Percentiles rank a stretch among this genome's conserved stretches.
Evolutionary conservation across 83 land plant species (phyloP).

Genomic region (Picea engelmannii): DNA sequence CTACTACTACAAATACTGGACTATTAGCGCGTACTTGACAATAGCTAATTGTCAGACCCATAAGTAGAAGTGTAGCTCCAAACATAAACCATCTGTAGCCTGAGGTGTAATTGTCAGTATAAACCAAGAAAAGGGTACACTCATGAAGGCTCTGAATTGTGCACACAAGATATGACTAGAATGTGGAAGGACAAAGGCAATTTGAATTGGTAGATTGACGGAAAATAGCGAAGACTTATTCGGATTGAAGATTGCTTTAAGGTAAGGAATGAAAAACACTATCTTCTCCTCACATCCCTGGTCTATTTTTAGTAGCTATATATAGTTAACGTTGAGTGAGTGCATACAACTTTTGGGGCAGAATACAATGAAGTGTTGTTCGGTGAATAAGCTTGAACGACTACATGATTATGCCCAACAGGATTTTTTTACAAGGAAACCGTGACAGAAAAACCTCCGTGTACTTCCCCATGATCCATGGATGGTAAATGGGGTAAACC

Average conservation of each 20-base stretch:
- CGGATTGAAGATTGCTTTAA: too few species aligned
- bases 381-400: neutral
- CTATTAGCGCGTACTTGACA: conserved; percentile 79
- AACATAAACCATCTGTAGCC: conserved; percentile 53
- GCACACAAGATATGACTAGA: conserved; percentile 93
- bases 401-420: neutral
- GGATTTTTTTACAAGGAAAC: too few species aligned
- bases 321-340: neutral
- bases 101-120: conserved; percentile 80
- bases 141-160: conserved; percentile 96
- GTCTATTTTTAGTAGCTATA: neutral
- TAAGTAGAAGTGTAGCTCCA: conserved; percentile 70
- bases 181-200: conserved; percentile 36
- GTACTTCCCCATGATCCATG: too few species aligned
- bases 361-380: neutral
- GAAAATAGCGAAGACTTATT: too few species aligned
- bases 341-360: neutral
- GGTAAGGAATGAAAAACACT: neutral
- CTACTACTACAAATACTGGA: conserved; percentile 95
- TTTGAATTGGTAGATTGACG: too few species aligned
- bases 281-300: neutral
- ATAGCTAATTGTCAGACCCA: conserved; percentile 98
- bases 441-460: too few species aligned
- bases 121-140: conserved; percentile 92
- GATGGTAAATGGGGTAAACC: too few species aligned